Evolutionary conservation across 192 early-diverging fungal genomes (phyloP), one percentile per base, ranked within the genome.

Genomic region (Podila epigama): DNA sequence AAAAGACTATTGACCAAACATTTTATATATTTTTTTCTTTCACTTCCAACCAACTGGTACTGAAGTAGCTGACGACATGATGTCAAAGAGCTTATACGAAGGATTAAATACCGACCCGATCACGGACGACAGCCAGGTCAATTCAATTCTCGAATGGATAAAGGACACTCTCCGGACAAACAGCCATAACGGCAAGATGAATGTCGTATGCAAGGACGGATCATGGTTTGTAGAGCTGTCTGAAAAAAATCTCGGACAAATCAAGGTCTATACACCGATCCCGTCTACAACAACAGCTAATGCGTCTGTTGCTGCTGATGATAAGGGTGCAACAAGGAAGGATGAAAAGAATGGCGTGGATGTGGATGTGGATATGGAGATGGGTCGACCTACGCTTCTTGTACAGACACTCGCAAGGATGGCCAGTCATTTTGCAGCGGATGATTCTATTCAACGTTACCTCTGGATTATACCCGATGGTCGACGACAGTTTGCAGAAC

Each of bases 381-480:
- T 22, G 44, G 44, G 44, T 9, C n/a, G 39, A 8, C 63, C 70
- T 1, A 62, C 70, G 5, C 18, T 33, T n/a, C 12, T 66, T 10
- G 22, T 64, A 20, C n/a, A 61, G 53, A 56, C 41, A 15, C 5
- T 66, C 13, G 35, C 60, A 3, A 60, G 28, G 5, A 22, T 75
- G 20, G 70, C 64, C 10, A 27, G 22, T 4, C 64, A 61, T 5
- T 75, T 66, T 57, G 34, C 31, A n/a, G 32, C 55, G 11, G 20
- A 66, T 20, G 29, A 25, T 28, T 0, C 10, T 11, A 0, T 16
- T 4, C 12, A 18, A 20, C 60, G 73, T 11, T 77, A 64, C 60
- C 10, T 77, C 32, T 77, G 73, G 73, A 25, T 77, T 28, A 40
- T 68, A 1, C 66, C 73, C 11, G 66, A 77, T n/a, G 54, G 48